Evolutionary conservation across 257 asterid genomes (phyloP), one percentile per base, ranked within the genome.

Genomic region (Petrea volubilis): DNA sequence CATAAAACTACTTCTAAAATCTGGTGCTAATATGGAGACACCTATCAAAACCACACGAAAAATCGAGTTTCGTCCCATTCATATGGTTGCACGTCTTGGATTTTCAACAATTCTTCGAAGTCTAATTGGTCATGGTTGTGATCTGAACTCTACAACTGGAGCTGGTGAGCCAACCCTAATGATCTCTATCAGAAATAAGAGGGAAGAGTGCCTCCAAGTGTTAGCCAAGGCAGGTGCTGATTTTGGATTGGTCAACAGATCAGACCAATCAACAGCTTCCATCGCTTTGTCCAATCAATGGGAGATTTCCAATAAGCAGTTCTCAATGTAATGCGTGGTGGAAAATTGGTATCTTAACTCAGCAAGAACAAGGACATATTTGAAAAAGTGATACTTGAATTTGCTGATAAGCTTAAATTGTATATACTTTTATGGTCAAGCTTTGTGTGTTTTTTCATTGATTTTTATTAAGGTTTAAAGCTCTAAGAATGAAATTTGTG

Each of bases 361-460:
- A 82, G 77, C 68, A 64, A 80, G 61, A 85, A 85, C 25, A 70
- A 84, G n/a, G 89, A 88, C 76, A 87, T 80, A 15, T 88, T 87
- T 28, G 96, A 84, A 71, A 88, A 85, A 74, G 92, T 83, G 73
- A 81, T 90, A 89, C 90, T 90, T 0, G 97, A 90, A 62, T 88
- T 80, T 58, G 94, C 97, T 53, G 86, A n/a, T n/a, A n/a, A n/a
- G n/a, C n/a, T n/a, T n/a, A n/a, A n/a, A n/a, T n/a, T n/a, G n/a
- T n/a, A n/a, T n/a, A n/a, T n/a, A n/a, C n/a, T n/a, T n/a, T n/a
- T n/a, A n/a, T n/a, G n/a, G n/a, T n/a, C n/a, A n/a, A n/a, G n/a
- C n/a, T n/a, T n/a, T n/a, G n/a, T n/a, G n/a, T n/a, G n/a, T n/a
- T n/a, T n/a, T n/a, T n/a, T n/a, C n/a, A n/a, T n/a, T n/a, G n/a